phyloP scores from a whole-genome alignment of 176 grass and related monocot genomes.

The Urochloa ruziziensis region DNA sequence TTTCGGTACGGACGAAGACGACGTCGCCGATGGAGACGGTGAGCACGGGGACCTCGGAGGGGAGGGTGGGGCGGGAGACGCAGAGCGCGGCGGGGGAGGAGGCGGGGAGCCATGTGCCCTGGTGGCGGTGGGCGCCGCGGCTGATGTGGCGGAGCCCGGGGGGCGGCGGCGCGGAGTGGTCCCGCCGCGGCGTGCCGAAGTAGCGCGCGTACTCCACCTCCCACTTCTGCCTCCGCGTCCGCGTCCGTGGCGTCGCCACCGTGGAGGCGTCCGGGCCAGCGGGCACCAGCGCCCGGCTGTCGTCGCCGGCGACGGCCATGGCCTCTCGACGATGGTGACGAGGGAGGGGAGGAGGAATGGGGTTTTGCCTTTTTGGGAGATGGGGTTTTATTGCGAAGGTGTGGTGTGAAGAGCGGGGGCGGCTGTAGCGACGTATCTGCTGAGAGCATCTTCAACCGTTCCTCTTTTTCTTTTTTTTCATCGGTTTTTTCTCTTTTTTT shows the following conservation, averaged over 20 bases:
- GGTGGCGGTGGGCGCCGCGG: slow-evolving; percentile 31
- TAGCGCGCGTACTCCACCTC: slow-evolving; percentile 65
- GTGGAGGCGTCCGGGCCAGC: neutral
- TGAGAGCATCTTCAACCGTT: too few relatives aligned
- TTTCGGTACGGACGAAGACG: slow-evolving; percentile 45
- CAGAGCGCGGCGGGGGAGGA: slow-evolving; percentile 27
- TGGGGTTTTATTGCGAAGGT: neutral
- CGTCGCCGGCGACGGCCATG: slow-evolving; percentile 16
- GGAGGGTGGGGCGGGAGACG: slow-evolving; percentile 24
- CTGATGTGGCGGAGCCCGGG: slow-evolving; percentile 36
- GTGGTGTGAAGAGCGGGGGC: neutral
- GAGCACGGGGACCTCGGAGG: slow-evolving; percentile 32
- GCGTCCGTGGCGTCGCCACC: neutral
- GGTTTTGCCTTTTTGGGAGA: neutral
- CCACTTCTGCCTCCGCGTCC: slow-evolving; percentile 34
- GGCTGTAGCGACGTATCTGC: neutral
- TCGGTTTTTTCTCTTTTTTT: too few relatives aligned
- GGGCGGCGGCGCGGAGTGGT: slow-evolving; percentile 13
- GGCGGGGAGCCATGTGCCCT: slow-evolving; percentile 56
- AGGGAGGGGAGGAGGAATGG: neutral
- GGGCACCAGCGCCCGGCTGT: neutral
- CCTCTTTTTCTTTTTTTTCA: too few relatives aligned
- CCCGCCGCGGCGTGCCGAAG: slow-evolving; percentile 43
- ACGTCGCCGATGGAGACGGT: slow-evolving; percentile 53
- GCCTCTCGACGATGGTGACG: neutral